Evolutionary conservation across 495 filamentous ascomycete genomes (phyloP).

Genomic region (Aspergillus steynii): DNA sequence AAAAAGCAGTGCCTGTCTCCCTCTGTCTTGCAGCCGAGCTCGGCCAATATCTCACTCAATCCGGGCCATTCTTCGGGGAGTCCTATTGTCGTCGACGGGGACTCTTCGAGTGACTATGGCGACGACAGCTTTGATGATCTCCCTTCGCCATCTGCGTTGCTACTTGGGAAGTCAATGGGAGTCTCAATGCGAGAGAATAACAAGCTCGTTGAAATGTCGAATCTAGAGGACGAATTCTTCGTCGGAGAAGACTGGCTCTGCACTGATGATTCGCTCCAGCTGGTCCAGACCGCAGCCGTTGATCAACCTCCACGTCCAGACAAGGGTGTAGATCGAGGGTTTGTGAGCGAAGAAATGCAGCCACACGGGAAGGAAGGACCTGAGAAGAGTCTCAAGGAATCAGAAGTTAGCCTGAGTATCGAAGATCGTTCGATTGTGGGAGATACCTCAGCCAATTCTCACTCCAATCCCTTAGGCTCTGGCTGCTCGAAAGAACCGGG

Average conservation of each 20-base stretch:
- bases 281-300: neutral
- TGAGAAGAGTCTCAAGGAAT: neutral
- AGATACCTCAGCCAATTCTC: neutral
- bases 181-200: neutral
- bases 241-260: constrained; percentile 7
- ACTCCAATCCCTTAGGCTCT: too few species aligned
- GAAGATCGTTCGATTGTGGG: neutral
- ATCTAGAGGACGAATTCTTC: neutral
- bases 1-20: neutral
- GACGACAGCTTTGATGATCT: constrained; percentile 40
- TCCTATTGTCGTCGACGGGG: neutral
- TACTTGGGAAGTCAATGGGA: constrained; percentile 17
- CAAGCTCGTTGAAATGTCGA: neutral
- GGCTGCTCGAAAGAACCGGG: neutral
- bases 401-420: neutral
- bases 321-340: neutral
- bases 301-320: neutral
- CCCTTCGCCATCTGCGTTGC: constrained; percentile 39
- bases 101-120: constrained; percentile 36
- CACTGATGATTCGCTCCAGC: constrained; percentile 1
- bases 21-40: neutral
- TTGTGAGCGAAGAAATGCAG: too few species aligned
- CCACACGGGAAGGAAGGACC: neutral
- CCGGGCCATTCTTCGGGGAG: neutral
- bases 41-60: neutral